Conservation (phyloP, 202 grass and related monocot species). For the Zizania palustris region DNA sequence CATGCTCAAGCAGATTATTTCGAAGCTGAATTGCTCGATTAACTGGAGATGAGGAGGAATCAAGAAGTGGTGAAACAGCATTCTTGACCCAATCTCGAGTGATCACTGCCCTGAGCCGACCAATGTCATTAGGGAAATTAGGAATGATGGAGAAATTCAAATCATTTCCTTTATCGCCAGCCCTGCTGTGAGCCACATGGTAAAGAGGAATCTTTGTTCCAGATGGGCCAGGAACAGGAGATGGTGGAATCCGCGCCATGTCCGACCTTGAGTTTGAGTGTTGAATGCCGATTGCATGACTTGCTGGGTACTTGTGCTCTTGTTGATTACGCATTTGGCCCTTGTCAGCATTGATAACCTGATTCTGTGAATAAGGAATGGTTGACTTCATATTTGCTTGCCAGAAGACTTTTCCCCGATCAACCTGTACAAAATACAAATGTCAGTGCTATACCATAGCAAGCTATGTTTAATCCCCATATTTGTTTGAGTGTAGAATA, state of each 20-base stretch:
- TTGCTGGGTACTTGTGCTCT: conserved; percentile 22
- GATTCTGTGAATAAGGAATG: conserved; percentile 31
- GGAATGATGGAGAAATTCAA: conserved; percentile 88
- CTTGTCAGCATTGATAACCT: conserved; percentile 6
- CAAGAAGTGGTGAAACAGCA: conserved; percentile 65
- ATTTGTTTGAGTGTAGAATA: neutral
- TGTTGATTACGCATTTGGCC: neutral
- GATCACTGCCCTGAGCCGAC: conserved; percentile 56
- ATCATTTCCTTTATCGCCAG: conserved; percentile 89
- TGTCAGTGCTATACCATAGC: neutral
- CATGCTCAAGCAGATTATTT: conserved; percentile 46
- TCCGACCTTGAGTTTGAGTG: conserved; percentile 1
- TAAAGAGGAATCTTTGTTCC: conserved; percentile 74
- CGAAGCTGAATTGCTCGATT: conserved; percentile 23
- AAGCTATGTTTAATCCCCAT: neutral
- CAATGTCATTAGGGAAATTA: conserved; percentile 63
- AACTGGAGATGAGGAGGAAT: conserved; percentile 44
- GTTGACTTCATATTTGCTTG: conserved; percentile 51
- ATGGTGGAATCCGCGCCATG: neutral
- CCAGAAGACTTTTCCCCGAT: conserved; percentile 68
- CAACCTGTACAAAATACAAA: conserved; percentile 53
- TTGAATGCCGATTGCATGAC: neutral
- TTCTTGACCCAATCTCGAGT: conserved; percentile 75
- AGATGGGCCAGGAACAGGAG: conserved; percentile 43
- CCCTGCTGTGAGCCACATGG: conserved; percentile 72